phyloP scores from a whole-genome alignment of 306 rosid species.

The Hippophae gyantsensis region DNA sequence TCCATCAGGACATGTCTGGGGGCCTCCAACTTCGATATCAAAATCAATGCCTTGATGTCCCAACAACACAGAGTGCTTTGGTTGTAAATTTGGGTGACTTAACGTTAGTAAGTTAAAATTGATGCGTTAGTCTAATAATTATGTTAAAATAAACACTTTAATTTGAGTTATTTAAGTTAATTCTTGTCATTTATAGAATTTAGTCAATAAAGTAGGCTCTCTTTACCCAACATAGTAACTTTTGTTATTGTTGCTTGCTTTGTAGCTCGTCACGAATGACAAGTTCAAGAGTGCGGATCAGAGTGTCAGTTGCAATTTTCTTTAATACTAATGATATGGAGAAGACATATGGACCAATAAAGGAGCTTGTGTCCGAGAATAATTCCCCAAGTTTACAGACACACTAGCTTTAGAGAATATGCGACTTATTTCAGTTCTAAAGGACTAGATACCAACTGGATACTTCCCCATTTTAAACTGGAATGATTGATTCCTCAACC shows the following conservation, averaged over 20 bases:
- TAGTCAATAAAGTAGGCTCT: neutral
- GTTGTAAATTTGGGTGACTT: constrained; percentile 6
- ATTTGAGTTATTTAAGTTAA: too few relatives aligned
- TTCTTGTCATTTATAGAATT: neutral
- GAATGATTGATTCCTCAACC: neutral
- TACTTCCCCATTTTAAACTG: constrained; percentile 1
- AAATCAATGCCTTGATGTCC: constrained; percentile 1
- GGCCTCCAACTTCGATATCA: constrained; percentile 8
- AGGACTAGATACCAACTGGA: neutral
- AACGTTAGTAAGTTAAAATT: neutral
- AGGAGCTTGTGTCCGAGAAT: constrained; percentile 2
- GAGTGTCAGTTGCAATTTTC: neutral
- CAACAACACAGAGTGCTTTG: neutral
- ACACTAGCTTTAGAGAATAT: neutral
- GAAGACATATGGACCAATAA: constrained; percentile 4
- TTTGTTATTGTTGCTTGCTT: neutral
- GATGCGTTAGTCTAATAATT: too few relatives aligned
- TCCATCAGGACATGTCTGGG: constrained; percentile 1
- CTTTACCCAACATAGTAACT: neutral
- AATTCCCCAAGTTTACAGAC: constrained; percentile 2
- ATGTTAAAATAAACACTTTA: too few relatives aligned
- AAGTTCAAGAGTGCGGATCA: constrained; percentile 14
- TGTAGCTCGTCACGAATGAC: constrained; percentile 13
- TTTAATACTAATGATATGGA: neutral
- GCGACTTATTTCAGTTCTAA: neutral